phyloP scores from a whole-genome alignment of 2,329 filamentous ascomycete genomes.

The Microdochium trichocladiopsis region DNA sequence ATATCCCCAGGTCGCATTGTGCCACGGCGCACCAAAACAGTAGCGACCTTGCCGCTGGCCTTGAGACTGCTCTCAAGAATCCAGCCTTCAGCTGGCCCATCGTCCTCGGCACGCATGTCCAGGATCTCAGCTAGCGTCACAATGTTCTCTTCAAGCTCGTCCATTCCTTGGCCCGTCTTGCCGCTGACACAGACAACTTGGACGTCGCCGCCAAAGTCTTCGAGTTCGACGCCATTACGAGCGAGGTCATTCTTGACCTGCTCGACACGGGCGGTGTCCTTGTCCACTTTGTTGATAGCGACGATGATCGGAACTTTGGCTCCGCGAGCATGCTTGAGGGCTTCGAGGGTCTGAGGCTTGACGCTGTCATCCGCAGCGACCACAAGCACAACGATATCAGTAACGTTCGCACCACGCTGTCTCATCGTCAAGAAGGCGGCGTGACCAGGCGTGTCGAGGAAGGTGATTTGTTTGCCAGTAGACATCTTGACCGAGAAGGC shows the following conservation, averaged over 20 bases:
- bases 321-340: conserved; percentile 82
- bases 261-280: conserved; percentile 71
- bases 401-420: conserved; percentile 89
- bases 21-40: conserved; percentile 80
- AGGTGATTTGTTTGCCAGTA: conserved; percentile 84
- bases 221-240: conserved; percentile 77
- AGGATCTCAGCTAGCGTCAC: conserved; percentile 81
- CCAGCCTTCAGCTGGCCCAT: conserved; percentile 84
- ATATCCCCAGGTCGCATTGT: conserved; percentile 75
- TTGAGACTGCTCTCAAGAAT: conserved; percentile 89
- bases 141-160: conserved; percentile 85
- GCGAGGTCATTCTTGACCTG: conserved; percentile 84
- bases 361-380: conserved; percentile 96
- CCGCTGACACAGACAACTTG: conserved; percentile 89
- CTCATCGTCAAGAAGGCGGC: conserved; percentile 95
- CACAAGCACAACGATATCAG: conserved; percentile 92
- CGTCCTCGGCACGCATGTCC: conserved; percentile 74
- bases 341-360: conserved; percentile 94
- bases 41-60: conserved; percentile 75
- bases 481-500: conserved; percentile 89
- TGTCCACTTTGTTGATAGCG: conserved; percentile 96
- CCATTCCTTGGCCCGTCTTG: conserved; percentile 88
- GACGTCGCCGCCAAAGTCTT: conserved; percentile 91
- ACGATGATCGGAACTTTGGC: conserved; percentile 94
- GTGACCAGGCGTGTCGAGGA: conserved; percentile 93